Conservation (phyloP, 2,329 filamentous ascomycete genomes). For the Aspergillus felis region DNA sequence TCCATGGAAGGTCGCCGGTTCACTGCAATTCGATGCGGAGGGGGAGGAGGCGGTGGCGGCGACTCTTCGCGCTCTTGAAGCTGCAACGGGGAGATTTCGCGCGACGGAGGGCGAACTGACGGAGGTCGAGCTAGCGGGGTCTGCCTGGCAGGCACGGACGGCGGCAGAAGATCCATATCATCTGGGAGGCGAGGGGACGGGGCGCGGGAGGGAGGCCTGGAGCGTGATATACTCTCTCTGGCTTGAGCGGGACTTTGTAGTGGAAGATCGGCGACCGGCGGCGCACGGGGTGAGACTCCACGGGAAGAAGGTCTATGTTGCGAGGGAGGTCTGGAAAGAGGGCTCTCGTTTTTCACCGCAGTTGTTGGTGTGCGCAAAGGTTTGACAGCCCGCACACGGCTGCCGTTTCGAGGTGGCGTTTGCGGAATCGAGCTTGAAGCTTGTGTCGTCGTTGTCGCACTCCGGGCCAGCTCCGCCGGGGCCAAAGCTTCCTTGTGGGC, state of each 20-base stretch:
- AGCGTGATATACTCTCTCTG: conserved; percentile 8
- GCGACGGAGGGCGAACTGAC: conserved; percentile 12
- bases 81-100: conserved; percentile 25
- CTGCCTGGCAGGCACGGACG: conserved; percentile 11
- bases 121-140: neutral
- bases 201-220: conserved; percentile 20
- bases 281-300: conserved; percentile 23
- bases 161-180: conserved; percentile 4
- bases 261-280: conserved; percentile 10
- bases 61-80: conserved; percentile 60
- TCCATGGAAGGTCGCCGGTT: conserved; percentile 32
- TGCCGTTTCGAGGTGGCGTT: conserved; percentile 33
- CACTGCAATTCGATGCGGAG: conserved; percentile 65
- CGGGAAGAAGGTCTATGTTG: conserved; percentile 28
- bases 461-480: conserved; percentile 34
- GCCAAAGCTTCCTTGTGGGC: conserved; percentile 53
- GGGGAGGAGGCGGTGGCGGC: conserved; percentile 78
- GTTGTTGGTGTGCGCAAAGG: conserved; percentile 36
- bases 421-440: conserved; percentile 34
- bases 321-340: conserved; percentile 31
- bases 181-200: conserved; percentile 11
- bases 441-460: conserved; percentile 29
- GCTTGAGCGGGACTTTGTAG: conserved; percentile 1
- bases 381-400: conserved; percentile 28
- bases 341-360: conserved; percentile 36